Percentiles rank a stretch among this genome's conserved stretches.
Evolutionary conservation across 768 basidiomycete species (phyloP).

Genomic region (Suillus luteus): DNA sequence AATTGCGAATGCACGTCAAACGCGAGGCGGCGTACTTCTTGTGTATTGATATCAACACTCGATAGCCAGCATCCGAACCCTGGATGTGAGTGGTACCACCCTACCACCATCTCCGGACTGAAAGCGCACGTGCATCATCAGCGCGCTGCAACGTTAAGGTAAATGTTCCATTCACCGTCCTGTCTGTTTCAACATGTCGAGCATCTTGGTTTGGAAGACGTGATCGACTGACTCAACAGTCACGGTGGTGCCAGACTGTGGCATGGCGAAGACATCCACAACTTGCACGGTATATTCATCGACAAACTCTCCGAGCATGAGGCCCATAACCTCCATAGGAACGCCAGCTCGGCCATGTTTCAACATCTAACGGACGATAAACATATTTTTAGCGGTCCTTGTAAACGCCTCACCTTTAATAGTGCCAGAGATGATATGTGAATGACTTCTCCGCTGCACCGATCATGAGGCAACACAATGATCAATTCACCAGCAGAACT

Average conservation of each 20-base stretch:
- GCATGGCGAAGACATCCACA: slow-evolving; percentile 99
- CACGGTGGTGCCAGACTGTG: slow-evolving; percentile 95
- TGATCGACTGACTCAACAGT: slow-evolving; percentile 98
- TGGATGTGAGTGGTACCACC: slow-evolving; percentile 99
- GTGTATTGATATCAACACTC: slow-evolving; percentile 98
- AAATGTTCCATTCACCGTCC: slow-evolving; percentile 65
- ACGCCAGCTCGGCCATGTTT: slow-evolving; percentile 99
- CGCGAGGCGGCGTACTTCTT: slow-evolving; percentile 63
- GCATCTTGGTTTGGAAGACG: slow-evolving; percentile 97
- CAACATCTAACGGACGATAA: slow-evolving; percentile 73
- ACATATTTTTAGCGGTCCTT: background rate
- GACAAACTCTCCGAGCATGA: slow-evolving; percentile 97
- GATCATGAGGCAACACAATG: slow-evolving; percentile 12
- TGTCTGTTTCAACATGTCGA: slow-evolving; percentile 99
- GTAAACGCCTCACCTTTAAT: slow-evolving; percentile 68
- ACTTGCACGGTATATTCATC: slow-evolving; percentile 96
- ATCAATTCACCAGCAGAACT: slow-evolving; percentile 21
- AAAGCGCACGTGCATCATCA: slow-evolving; percentile 14
- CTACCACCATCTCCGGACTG: slow-evolving; percentile 96
- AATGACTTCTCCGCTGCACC: slow-evolving; percentile 82
- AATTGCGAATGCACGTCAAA: slow-evolving; percentile 19
- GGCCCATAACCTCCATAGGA: slow-evolving; percentile 99
- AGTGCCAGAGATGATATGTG: slow-evolving; percentile 98
- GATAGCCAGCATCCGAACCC: slow-evolving; percentile 99
- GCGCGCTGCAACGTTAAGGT: slow-evolving; percentile 1